Conservation (phyloP, 345 rosid species). For the Syzygium grande region DNA sequence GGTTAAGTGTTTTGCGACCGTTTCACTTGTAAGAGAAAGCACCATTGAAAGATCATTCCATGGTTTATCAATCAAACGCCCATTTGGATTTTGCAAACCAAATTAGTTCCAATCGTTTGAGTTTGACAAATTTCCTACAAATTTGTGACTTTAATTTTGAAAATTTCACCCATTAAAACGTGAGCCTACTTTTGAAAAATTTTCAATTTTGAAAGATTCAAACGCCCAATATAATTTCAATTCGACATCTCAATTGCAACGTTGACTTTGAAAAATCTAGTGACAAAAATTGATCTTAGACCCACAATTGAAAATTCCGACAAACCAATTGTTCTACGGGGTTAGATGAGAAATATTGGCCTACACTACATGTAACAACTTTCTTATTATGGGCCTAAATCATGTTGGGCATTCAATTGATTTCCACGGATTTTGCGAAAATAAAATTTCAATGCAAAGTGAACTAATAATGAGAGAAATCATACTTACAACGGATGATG, state of each 20-base stretch:
- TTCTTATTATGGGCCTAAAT: not conserved
- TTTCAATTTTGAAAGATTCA: not conserved
- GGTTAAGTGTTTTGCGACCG: no score
- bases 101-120: not conserved
- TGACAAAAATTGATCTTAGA: not conserved
- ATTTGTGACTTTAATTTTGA: not conserved
- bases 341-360: not conserved
- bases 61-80: no score
- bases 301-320: not conserved
- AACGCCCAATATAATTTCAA: not conserved
- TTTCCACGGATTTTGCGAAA: no score
- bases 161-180: not conserved
- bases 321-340: not conserved
- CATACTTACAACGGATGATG: no score
- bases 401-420: not conserved
- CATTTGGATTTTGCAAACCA: not conserved
- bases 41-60: accelerated
- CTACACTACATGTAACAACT: not conserved
- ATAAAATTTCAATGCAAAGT: no score
- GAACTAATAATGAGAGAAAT: no score
- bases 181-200: not conserved
- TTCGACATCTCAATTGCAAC: not conserved
- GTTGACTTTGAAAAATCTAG: not conserved
- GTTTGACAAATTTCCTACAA: not conserved
- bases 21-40: not conserved